phyloP scores from a whole-genome alignment of 2,329 filamentous ascomycete species.

The Waltergamsia citrina region DNA sequence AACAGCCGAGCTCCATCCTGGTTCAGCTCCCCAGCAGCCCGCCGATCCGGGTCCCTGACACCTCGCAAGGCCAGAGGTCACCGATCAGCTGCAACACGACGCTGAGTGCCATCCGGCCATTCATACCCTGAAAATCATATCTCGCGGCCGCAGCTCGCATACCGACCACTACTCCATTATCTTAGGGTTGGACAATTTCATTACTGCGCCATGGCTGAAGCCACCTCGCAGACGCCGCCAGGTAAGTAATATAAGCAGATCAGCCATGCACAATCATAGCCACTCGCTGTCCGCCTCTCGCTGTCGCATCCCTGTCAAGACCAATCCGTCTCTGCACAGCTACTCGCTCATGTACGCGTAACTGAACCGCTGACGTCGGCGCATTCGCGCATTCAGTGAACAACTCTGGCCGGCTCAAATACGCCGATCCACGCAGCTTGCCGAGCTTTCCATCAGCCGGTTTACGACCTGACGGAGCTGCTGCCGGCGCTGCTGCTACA shows the following conservation, averaged over 20 bases:
- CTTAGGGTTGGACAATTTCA: too few species aligned
- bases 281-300: neutral
- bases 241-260: slow-evolving; percentile 3
- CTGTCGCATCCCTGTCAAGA: slow-evolving; percentile 1
- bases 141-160: too few species aligned
- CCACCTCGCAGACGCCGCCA: slow-evolving; percentile 3
- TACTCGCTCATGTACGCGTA: neutral
- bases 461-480: slow-evolving; percentile 43
- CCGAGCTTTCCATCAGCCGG: slow-evolving; percentile 66
- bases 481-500: slow-evolving; percentile 65
- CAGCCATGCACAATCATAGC: too few species aligned
- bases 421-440: slow-evolving; percentile 63
- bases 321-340: neutral
- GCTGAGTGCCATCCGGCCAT: too few species aligned
- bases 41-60: too few species aligned
- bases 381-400: slow-evolving; percentile 2
- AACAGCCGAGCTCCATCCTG: too few species aligned
- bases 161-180: too few species aligned
- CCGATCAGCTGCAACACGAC: too few species aligned
- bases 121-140: too few species aligned
- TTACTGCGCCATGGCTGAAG: slow-evolving; percentile 5
- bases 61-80: too few species aligned
- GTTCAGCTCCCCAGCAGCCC: too few species aligned
- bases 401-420: slow-evolving; percentile 45
- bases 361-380: neutral